Evolutionary conservation across 371 early-diverging fungal genomes (phyloP).

Genomic region (Mucor mucedo): DNA sequence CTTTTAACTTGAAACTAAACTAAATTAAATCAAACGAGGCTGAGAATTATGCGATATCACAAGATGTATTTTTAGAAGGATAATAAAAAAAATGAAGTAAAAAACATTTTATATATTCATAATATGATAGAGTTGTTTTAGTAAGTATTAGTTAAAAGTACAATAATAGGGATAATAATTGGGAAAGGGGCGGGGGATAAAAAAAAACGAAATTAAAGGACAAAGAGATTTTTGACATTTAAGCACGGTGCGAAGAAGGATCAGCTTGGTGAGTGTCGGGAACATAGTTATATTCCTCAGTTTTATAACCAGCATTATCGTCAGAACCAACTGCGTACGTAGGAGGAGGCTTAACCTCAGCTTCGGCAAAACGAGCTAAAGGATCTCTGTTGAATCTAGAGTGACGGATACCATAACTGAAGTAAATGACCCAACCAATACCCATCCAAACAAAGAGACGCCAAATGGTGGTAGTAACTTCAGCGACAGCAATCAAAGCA

Average conservation of each 20-base stretch:
- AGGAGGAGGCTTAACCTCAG: slow-evolving; percentile 11
- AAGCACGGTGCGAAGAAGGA: slow-evolving; percentile 11
- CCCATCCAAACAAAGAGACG: slow-evolving; percentile 70
- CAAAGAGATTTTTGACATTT: neutral
- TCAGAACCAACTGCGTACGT: neutral
- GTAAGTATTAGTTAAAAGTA: neutral
- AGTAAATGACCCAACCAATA: slow-evolving; percentile 76
- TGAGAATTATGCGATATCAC: no score
- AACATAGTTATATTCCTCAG: slow-evolving; percentile 26
- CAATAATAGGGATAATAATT: neutral
- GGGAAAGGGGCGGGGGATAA: neutral
- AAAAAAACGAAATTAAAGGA: neutral
- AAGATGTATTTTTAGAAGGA: no score
- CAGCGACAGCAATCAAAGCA: slow-evolving; percentile 67
- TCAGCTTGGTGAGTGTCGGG: slow-evolving; percentile 21
- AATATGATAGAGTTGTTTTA: neutral
- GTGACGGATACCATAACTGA: slow-evolving; percentile 65
- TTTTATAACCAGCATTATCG: slow-evolving; percentile 26
- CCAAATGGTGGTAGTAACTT: slow-evolving; percentile 61
- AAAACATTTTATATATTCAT: neutral
- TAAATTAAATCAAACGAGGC: no score
- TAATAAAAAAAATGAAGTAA: neutral
- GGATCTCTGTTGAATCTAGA: slow-evolving; percentile 58
- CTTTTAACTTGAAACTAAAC: no score
- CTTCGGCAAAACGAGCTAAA: slow-evolving; percentile 36